Conservation (phyloP, 139 green algal species). For the Tetradesmus lagerheimii region DNA sequence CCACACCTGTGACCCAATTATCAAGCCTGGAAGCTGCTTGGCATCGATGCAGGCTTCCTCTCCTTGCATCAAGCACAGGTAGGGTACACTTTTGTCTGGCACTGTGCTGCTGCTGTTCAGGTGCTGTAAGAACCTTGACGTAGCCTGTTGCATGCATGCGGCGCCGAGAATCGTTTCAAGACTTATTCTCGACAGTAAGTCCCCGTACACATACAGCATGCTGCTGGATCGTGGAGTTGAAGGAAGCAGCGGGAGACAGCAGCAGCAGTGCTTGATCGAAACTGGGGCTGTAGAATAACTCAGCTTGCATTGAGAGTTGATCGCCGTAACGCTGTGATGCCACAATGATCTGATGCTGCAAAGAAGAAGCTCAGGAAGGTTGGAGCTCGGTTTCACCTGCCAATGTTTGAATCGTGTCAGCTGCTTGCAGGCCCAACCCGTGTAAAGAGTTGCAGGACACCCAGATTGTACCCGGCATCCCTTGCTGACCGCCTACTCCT, state of each 20-base stretch:
- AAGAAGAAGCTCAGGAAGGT: too few species aligned
- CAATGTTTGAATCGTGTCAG: too few species aligned
- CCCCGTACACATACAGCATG: not conserved
- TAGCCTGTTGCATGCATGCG: not conserved
- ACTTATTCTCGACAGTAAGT: not conserved
- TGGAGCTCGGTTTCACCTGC: too few species aligned
- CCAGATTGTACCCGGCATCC: too few species aligned
- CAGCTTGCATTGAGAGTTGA: too few species aligned
- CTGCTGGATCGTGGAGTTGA: not conserved
- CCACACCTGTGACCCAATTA: not conserved
- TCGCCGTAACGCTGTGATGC: too few species aligned
- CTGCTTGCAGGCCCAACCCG: too few species aligned
- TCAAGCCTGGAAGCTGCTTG: not conserved
- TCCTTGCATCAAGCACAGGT: slow-evolving; percentile 10
- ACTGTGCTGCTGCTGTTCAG: not conserved
- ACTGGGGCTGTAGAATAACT: too few species aligned
- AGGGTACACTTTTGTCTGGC: not conserved
- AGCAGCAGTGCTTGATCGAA: not conserved
- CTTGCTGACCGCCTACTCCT: too few species aligned
- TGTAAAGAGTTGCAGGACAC: too few species aligned
- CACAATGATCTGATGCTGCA: too few species aligned
- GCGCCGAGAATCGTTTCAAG: not conserved
- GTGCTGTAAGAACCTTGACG: not conserved
- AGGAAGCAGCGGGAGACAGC: not conserved
- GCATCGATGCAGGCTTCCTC: not conserved